Evolutionary conservation across 371 early-diverging fungal species (phyloP).

Genomic region (Mortierella sp.): DNA sequence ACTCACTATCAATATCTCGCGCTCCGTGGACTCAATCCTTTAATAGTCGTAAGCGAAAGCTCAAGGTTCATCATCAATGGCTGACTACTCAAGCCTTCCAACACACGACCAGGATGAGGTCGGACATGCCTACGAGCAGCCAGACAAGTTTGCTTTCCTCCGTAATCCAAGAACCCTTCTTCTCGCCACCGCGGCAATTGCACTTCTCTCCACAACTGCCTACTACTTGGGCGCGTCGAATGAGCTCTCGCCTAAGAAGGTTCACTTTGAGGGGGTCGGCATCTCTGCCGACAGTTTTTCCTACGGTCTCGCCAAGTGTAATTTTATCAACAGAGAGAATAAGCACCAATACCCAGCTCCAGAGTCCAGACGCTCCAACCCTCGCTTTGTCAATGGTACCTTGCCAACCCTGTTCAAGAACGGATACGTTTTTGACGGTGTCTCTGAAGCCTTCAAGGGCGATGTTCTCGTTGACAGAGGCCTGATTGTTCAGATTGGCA

Average conservation of each 20-base stretch:
- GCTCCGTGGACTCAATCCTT: not conserved
- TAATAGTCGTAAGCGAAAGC: not conserved
- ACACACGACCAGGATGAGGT: slow-evolving; percentile 52
- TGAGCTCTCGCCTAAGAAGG: slow-evolving; percentile 42
- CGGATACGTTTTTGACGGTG: slow-evolving; percentile 70
- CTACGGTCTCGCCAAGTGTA: slow-evolving; percentile 62
- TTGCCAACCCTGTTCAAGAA: slow-evolving; percentile 62
- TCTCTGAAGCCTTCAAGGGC: slow-evolving; percentile 58
- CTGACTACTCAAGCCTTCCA: slow-evolving; percentile 44
- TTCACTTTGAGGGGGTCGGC: slow-evolving; percentile 54
- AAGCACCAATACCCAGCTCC: slow-evolving; percentile 48
- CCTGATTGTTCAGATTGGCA: slow-evolving; percentile 63
- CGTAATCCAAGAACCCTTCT: slow-evolving; percentile 38
- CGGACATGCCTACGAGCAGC: slow-evolving; percentile 38
- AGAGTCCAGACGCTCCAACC: slow-evolving; percentile 57
- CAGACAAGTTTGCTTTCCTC: slow-evolving; percentile 29
- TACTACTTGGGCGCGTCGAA: slow-evolving; percentile 38
- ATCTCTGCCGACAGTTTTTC: slow-evolving; percentile 62
- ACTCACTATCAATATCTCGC: not conserved
- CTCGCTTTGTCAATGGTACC: slow-evolving; percentile 53
- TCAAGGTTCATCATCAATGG: slow-evolving; percentile 12
- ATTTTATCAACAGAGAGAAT: slow-evolving; percentile 41
- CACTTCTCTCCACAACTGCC: slow-evolving; percentile 38
- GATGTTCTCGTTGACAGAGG: slow-evolving; percentile 72
- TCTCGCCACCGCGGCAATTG: slow-evolving; percentile 42